Conservation (phyloP, 352 stramenopile species). For the Globisporangium cederbergense region DNA sequence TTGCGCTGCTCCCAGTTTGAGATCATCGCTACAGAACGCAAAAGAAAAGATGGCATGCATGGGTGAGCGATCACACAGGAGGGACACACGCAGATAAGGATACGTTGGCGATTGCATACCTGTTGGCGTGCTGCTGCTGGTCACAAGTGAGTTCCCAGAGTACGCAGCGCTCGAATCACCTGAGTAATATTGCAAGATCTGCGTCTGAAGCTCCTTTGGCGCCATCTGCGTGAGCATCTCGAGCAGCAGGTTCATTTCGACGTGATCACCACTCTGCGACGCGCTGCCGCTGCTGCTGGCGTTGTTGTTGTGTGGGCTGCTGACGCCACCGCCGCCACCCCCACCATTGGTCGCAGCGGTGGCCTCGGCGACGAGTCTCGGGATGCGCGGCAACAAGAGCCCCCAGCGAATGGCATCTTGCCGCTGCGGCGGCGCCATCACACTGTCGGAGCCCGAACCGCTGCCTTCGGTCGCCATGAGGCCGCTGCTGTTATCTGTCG, state of each 20-base stretch:
- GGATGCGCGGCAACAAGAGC: constrained; percentile 31
- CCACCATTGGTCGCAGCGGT: constrained; percentile 17
- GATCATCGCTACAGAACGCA: constrained; percentile 15
- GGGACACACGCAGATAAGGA: not conserved
- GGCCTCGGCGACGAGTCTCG: constrained; percentile 41
- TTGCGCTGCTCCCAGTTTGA: constrained; percentile 35
- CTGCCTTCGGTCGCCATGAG: constrained; percentile 3
- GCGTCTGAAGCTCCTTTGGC: constrained; percentile 43
- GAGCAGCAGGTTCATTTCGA: constrained; percentile 30
- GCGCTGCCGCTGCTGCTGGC: not conserved
- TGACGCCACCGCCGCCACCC: constrained; percentile 4
- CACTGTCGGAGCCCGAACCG: constrained; percentile 2
- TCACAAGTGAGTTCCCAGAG: constrained; percentile 7
- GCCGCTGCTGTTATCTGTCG: not conserved
- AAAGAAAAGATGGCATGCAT: not conserved
- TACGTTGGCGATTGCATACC: constrained; percentile 13
- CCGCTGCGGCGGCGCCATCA: not conserved
- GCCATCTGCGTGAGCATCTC: constrained; percentile 60
- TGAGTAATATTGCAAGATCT: constrained; percentile 55
- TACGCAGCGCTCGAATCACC: constrained; percentile 12
- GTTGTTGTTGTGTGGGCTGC: not conserved
- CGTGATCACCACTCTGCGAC: constrained; percentile 6
- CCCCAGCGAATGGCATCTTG: constrained; percentile 31
- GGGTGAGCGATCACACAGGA: not conserved
- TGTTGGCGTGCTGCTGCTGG: constrained; percentile 12